Percentiles rank a stretch among this genome's conserved stretches.
Evolutionary conservation across 257 asterid genomes (phyloP).

Genomic region (Catharanthus roseus): DNA sequence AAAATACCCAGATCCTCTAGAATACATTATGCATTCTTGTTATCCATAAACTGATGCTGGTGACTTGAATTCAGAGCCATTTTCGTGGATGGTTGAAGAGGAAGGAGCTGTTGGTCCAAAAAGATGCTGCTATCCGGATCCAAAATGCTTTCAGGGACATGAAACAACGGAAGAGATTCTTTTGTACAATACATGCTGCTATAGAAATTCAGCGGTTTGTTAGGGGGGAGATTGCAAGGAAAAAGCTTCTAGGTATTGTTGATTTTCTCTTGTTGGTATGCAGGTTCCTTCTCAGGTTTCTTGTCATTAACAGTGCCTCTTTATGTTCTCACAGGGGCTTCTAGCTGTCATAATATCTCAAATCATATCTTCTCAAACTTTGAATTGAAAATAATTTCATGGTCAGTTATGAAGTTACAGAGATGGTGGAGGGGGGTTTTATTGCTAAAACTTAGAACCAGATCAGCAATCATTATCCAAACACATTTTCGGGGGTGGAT

Average conservation of each 20-base stretch:
- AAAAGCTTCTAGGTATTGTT: slow-evolving; percentile 54
- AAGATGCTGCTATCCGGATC: slow-evolving; percentile 52
- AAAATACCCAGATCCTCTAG: background rate
- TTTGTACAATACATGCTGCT: slow-evolving; percentile 45
- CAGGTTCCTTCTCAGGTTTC: background rate
- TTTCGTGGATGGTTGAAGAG: slow-evolving; percentile 67
- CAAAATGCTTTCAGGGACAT: slow-evolving; percentile 53
- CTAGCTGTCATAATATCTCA: slow-evolving; percentile 26
- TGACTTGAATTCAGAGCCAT: slow-evolving; percentile 45
- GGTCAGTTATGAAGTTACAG: slow-evolving; percentile 65
- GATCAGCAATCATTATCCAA: slow-evolving; percentile 60
- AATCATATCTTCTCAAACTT: slow-evolving; percentile 22
- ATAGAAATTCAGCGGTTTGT: slow-evolving; percentile 56
- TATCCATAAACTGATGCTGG: background rate
- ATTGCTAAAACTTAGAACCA: slow-evolving; percentile 29
- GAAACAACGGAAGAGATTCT: slow-evolving; percentile 36
- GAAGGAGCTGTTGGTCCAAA: slow-evolving; percentile 41
- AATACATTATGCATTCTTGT: background rate
- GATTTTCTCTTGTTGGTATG: background rate
- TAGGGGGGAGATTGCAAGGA: slow-evolving; percentile 64
- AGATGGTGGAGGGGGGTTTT: slow-evolving; percentile 73
- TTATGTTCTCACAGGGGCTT: slow-evolving; percentile 43
- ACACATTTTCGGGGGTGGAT: slow-evolving; percentile 64
- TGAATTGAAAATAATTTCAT: slow-evolving; percentile 42
- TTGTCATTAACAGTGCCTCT: slow-evolving; percentile 9